phyloP scores from a whole-genome alignment of 257 asterid genomes.

The Ilex asprella region DNA sequence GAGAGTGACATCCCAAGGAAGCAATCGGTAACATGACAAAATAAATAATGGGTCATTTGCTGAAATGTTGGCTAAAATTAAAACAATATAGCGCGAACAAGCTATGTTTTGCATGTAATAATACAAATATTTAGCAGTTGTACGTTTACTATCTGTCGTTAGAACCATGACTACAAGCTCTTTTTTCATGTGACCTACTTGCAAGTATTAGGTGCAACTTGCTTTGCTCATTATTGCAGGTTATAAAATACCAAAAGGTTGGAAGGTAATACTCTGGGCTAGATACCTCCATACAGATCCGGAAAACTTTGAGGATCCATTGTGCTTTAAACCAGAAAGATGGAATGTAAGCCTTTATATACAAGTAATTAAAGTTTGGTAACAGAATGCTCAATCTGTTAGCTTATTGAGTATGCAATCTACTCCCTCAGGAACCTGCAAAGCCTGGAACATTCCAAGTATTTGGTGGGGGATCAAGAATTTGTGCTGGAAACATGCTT shows the following conservation, averaged over 20 bases:
- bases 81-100: too few relatives aligned
- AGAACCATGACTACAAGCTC: too few relatives aligned
- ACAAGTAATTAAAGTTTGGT: too few relatives aligned
- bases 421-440: constrained; percentile 22
- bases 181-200: not conserved
- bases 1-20: too few relatives aligned
- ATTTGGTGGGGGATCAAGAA: constrained; percentile 63
- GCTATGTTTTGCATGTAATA: too few relatives aligned
- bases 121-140: too few relatives aligned
- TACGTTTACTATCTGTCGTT: too few relatives aligned
- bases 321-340: constrained; percentile 53
- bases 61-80: too few relatives aligned
- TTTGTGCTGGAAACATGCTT: constrained; percentile 58
- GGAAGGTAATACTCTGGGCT: constrained; percentile 48
- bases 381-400: not conserved
- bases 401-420: not conserved
- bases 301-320: constrained; percentile 46
- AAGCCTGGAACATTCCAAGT: constrained; percentile 42
- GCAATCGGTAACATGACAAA: too few relatives aligned
- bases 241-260: constrained; percentile 51
- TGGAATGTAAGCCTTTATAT: constrained; percentile 38
- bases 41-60: too few relatives aligned
- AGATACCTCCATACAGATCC: constrained; percentile 52
- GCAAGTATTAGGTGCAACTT: too few relatives aligned
- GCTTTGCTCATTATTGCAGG: constrained; percentile 20